phyloP scores from a whole-genome alignment of 2,329 filamentous ascomycete species.

The Penicillium crustosum region DNA sequence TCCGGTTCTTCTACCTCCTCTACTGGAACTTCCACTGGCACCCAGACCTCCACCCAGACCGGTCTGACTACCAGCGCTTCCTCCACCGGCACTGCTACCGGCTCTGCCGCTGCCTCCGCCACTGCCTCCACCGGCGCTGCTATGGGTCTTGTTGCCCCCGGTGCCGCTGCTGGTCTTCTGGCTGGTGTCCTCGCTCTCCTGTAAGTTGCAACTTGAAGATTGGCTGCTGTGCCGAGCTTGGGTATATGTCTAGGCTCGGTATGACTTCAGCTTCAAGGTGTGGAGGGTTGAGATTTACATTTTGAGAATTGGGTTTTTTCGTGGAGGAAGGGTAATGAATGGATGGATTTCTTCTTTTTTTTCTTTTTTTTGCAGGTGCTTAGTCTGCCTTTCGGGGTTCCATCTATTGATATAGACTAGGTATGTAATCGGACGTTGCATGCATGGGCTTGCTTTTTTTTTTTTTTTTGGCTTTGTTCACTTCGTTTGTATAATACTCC shows the following conservation, averaged over 20 bases:
- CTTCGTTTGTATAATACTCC: neutral
- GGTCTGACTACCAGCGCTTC: slow-evolving; percentile 14
- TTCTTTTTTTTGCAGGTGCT: neutral
- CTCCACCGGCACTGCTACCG: slow-evolving; percentile 3
- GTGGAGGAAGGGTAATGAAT: slow-evolving; percentile 8
- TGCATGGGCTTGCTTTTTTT: slow-evolving; percentile 3
- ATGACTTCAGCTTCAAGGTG: neutral
- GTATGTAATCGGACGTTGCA: neutral
- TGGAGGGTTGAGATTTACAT: neutral
- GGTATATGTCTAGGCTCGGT: neutral
- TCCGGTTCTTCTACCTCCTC: slow-evolving; percentile 10
- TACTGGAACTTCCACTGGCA: slow-evolving; percentile 12
- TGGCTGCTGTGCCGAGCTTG: neutral
- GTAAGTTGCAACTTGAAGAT: slow-evolving; percentile 6
- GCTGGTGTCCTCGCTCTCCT: slow-evolving; percentile 25
- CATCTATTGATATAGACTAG: slow-evolving; percentile 7
- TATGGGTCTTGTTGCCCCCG: slow-evolving; percentile 17
- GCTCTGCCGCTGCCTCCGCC: slow-evolving; percentile 5
- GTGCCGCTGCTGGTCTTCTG: slow-evolving; percentile 21
- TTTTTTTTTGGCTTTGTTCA: neutral
- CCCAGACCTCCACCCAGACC: slow-evolving; percentile 6
- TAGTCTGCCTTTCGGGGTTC: neutral
- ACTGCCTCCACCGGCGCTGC: slow-evolving; percentile 16
- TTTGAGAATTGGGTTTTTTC: neutral
- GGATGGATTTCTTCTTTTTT: neutral